These are phyloP conservation scores for Mortierella hygrophila DNA, from an alignment of 192 early-diverging fungal genomes.

Conservation along the genomic window DNA sequence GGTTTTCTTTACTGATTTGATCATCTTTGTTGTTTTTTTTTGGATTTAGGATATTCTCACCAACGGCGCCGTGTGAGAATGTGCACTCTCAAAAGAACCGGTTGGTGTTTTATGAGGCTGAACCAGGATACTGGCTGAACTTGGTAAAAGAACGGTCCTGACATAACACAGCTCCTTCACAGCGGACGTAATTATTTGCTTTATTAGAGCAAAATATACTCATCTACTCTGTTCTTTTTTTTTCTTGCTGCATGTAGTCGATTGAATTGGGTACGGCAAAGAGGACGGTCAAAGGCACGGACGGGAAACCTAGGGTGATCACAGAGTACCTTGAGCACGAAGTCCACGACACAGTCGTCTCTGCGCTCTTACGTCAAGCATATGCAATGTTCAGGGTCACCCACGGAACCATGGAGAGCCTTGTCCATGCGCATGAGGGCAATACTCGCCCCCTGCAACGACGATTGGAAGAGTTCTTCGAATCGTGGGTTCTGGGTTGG, in stretches of 20 bases:
- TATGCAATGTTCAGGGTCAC: constrained; percentile 68
- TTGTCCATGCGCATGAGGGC: constrained; percentile 26
- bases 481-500: constrained; percentile 70
- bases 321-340: constrained; percentile 68
- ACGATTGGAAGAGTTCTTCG: constrained; percentile 70
- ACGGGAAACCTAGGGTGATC: constrained; percentile 63
- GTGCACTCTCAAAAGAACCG: constrained; percentile 74
- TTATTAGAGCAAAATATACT: not conserved
- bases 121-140: constrained; percentile 73
- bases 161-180: no score
- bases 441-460: constrained; percentile 31
- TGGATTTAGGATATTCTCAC: constrained; percentile 62
- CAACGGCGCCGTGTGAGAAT: constrained; percentile 62
- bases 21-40: constrained; percentile 1
- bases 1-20: not conserved
- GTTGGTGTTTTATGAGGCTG: constrained; percentile 67
- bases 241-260: constrained; percentile 15
- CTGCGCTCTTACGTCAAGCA: constrained; percentile 59
- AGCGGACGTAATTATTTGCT: no score
- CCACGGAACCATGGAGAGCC: constrained; percentile 24
- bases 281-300: constrained; percentile 56
- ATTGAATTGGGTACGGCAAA: constrained; percentile 57
- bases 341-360: constrained; percentile 63
- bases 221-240: not conserved
- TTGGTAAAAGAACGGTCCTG: constrained; percentile 51